Conservation (phyloP, 192 early-diverging fungal genomes). For the Pecoramyces ruminantium region DNA sequence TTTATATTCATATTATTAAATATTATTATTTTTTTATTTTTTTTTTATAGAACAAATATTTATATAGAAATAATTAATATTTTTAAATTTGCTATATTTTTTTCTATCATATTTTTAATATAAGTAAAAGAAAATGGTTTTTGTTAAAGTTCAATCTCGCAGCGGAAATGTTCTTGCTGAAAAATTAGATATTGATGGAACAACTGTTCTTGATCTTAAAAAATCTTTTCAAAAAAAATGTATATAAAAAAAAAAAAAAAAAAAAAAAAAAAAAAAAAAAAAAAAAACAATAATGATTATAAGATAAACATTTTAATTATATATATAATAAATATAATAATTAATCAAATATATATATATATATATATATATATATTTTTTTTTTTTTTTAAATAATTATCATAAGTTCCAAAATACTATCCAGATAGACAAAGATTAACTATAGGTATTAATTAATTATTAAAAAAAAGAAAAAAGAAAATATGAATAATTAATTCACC, state of each 20-base stretch:
- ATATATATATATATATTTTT: too few species aligned
- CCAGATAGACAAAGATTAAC: constrained; percentile 75
- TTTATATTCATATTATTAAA: too few species aligned
- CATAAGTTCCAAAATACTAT: constrained; percentile 32
- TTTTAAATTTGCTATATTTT: too few species aligned
- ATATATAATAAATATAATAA: neutral
- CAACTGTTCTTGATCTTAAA: constrained; percentile 54
- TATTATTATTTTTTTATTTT: too few species aligned
- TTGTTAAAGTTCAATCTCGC: constrained; percentile 7
- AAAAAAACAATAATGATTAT: too few species aligned
- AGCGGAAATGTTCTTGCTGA: constrained; percentile 11
- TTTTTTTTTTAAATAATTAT: neutral
- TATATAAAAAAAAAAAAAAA: too few species aligned
- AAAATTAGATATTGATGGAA: constrained; percentile 14
- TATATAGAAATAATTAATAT: too few species aligned
- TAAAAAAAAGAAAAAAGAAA: neutral
- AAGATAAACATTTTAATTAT: neutral
- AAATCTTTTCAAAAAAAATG: constrained; percentile 41
- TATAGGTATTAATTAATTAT: constrained; percentile 7
- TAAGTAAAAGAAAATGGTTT: neutral
- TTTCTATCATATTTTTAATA: too few species aligned
- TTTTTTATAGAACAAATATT: too few species aligned
- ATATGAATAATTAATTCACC: neutral
- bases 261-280: too few species aligned
- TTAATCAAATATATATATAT: too few species aligned